Evolutionary conservation across 2,329 filamentous ascomycete species (phyloP).

Genomic region (Talaromyces albobiverticillius): DNA sequence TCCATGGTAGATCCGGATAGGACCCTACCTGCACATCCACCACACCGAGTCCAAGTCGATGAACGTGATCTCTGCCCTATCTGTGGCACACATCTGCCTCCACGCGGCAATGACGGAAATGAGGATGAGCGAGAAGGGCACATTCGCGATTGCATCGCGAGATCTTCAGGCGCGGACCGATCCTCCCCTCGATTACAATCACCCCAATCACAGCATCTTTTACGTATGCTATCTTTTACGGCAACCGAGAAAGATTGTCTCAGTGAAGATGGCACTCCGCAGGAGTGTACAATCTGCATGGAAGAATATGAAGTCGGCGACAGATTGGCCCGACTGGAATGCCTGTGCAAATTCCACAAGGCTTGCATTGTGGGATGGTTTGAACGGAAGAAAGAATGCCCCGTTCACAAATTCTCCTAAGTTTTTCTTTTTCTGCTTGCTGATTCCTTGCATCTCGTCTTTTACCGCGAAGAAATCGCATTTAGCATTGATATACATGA

Average conservation of each 20-base stretch:
- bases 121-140: conserved; percentile 44
- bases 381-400: conserved; percentile 57
- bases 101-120: conserved; percentile 34
- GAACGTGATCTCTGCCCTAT: conserved; percentile 49
- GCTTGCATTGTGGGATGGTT: conserved; percentile 62
- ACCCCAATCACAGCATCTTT: conserved; percentile 21
- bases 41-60: conserved; percentile 25
- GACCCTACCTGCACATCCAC: conserved; percentile 13
- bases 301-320: conserved; percentile 62
- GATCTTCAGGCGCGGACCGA: conserved; percentile 24
- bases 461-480: not conserved
- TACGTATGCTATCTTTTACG: conserved; percentile 47
- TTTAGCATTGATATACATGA: conserved; percentile 9
- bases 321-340: conserved; percentile 59
- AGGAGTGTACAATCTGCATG: conserved; percentile 64
- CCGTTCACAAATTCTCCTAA: conserved; percentile 52
- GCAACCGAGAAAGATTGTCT: conserved; percentile 64
- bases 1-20: conserved; percentile 15
- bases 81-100: conserved; percentile 40
- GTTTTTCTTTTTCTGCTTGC: not conserved
- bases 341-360: conserved; percentile 63
- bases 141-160: conserved; percentile 44
- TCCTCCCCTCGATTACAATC: conserved; percentile 17
- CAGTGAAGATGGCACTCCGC: conserved; percentile 49
- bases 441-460: not conserved